These are phyloP conservation scores for Trichoderma citrinoviride DNA, from an alignment of 2,329 filamentous ascomycete genomes.

Conservation along the genomic window DNA sequence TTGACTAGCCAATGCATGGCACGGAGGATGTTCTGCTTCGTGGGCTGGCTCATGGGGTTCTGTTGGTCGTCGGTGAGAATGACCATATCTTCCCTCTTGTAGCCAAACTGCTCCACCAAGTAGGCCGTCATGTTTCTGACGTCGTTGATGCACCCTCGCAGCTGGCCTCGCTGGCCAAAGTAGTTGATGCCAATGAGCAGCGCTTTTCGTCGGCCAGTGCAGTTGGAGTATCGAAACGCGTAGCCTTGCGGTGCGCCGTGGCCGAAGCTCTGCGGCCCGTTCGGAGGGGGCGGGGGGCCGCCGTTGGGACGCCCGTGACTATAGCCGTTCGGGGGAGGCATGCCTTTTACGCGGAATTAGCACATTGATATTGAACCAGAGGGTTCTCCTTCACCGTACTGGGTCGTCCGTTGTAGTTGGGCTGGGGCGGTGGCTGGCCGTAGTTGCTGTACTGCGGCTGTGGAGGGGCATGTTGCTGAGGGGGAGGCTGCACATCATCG, in stretches of 20 bases:
- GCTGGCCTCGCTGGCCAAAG: constrained; percentile 85
- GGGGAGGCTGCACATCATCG: constrained; percentile 27
- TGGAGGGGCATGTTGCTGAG: constrained; percentile 31
- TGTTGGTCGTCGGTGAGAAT: constrained; percentile 95
- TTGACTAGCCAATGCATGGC: constrained; percentile 99
- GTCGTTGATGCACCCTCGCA: constrained; percentile 94
- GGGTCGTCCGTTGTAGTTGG: constrained; percentile 49
- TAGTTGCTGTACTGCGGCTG: constrained; percentile 36
- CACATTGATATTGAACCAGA: background rate
- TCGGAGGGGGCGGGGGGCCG: constrained; percentile 53
- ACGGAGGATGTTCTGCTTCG: constrained; percentile 88
- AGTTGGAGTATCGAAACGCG: constrained; percentile 86
- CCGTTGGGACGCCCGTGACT: constrained; percentile 45
- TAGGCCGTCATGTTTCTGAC: constrained; percentile 96
- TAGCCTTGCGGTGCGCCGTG: constrained; percentile 77
- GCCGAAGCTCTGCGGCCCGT: constrained; percentile 69
- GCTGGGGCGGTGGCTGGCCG: constrained; percentile 37
- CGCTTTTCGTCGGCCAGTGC: constrained; percentile 84
- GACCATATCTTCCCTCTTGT: constrained; percentile 96
- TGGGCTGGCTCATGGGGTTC: constrained; percentile 95
- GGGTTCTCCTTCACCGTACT: constrained; percentile 28
- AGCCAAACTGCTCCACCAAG: constrained; percentile 83
- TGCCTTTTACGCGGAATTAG: constrained; percentile 23
- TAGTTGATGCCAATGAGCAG: constrained; percentile 95
- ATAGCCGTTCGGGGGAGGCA: constrained; percentile 22